These are phyloP conservation scores for Microcyclosporella mali DNA, from an alignment of 2,329 filamentous ascomycete genomes.

Conservation along the genomic window DNA sequence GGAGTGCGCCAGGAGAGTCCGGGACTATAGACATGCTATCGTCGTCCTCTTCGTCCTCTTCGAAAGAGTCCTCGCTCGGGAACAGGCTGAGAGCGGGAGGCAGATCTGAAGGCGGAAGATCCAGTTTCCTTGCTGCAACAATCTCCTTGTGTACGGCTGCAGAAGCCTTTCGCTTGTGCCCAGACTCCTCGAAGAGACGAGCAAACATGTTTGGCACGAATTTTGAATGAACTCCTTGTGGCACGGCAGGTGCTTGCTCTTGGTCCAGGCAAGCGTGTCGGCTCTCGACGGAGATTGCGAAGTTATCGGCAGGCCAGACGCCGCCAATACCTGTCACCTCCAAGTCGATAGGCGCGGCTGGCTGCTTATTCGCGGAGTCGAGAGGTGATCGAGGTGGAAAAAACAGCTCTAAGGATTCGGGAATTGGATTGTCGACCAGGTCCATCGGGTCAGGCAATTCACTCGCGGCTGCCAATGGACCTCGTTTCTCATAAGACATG, in stretches of 20 bases:
- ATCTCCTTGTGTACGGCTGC: slow-evolving; percentile 58
- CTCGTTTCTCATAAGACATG: slow-evolving; percentile 26
- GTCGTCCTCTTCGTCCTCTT: slow-evolving; percentile 32
- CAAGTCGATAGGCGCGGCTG: slow-evolving; percentile 33
- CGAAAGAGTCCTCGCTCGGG: slow-evolving; percentile 31
- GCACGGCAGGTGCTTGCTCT: slow-evolving; percentile 2
- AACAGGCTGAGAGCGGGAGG: slow-evolving; percentile 41
- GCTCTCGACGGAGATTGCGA: slow-evolving; percentile 46
- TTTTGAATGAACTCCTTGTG: slow-evolving; percentile 19
- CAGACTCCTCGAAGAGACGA: slow-evolving; percentile 25
- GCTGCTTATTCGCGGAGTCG: slow-evolving; percentile 2
- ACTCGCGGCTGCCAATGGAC: slow-evolving; percentile 24
- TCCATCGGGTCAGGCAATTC: slow-evolving; percentile 32
- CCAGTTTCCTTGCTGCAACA: slow-evolving; percentile 60
- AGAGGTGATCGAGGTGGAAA: slow-evolving; percentile 34
- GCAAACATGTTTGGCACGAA: slow-evolving; percentile 28
- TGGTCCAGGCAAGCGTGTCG: slow-evolving; percentile 22
- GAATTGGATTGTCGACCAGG: slow-evolving; percentile 33
- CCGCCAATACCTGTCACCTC: slow-evolving; percentile 53
- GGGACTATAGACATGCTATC: slow-evolving; percentile 22
- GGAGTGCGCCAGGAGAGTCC: slow-evolving; percentile 16
- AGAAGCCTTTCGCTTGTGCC: slow-evolving; percentile 7
- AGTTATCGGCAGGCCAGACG: slow-evolving; percentile 53
- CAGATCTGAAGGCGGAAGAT: slow-evolving; percentile 45
- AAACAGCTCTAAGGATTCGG: slow-evolving; percentile 30